Conservation (phyloP, 805 yeast species). For the Candida gorgasii region DNA sequence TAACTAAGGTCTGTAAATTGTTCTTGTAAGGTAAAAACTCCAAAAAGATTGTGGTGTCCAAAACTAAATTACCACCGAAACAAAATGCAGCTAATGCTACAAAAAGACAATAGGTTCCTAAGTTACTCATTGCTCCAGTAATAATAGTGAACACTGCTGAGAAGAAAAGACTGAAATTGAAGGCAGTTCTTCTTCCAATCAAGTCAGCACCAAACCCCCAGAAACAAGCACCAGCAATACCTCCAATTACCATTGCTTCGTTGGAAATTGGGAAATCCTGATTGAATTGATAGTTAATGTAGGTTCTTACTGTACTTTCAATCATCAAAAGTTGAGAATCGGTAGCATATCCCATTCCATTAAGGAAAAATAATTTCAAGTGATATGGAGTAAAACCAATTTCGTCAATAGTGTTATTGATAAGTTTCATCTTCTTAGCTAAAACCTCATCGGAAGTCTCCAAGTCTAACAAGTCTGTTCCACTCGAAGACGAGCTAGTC, state of each 20-base stretch:
- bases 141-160: slow-evolving; percentile 54
- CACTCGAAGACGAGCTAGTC: slow-evolving; percentile 12
- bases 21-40: slow-evolving; percentile 46
- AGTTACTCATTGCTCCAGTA: slow-evolving; percentile 52
- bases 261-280: slow-evolving; percentile 25
- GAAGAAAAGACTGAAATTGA: slow-evolving; percentile 49
- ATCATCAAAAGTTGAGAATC: slow-evolving; percentile 29
- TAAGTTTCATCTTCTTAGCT: slow-evolving; percentile 41
- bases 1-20: slow-evolving; percentile 46
- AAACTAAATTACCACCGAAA: slow-evolving; percentile 54
- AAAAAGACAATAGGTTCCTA: slow-evolving; percentile 52
- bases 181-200: slow-evolving; percentile 54
- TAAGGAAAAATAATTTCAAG: slow-evolving; percentile 32
- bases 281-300: slow-evolving; percentile 29
- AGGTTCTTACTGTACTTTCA: slow-evolving; percentile 26
- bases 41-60: slow-evolving; percentile 11
- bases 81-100: slow-evolving; percentile 46
- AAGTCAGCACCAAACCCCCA: slow-evolving; percentile 61
- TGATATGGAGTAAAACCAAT: slow-evolving; percentile 47
- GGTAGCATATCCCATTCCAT: slow-evolving; percentile 40
- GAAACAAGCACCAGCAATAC: slow-evolving; percentile 52
- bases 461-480: slow-evolving; percentile 21
- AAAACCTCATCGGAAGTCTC: slow-evolving; percentile 35
- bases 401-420: slow-evolving; percentile 59
- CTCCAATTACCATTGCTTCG: slow-evolving; percentile 38